Percentiles rank a stretch among this genome's conserved stretches.
phyloP scores from a whole-genome alignment of 805 yeast species.

The Yamadazyma akitaensis region DNA sequence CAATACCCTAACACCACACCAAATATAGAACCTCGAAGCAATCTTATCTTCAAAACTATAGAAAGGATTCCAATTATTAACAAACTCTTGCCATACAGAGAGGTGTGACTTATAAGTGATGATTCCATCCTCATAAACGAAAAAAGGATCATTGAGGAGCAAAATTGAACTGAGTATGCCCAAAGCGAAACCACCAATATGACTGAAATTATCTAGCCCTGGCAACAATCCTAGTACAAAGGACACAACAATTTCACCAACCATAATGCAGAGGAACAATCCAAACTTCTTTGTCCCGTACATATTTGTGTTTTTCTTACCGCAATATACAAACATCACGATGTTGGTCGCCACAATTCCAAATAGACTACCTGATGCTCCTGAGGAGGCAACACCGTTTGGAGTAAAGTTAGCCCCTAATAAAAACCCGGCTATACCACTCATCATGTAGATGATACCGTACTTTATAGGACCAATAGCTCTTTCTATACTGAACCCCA shows the following conservation, averaged over 20 bases:
- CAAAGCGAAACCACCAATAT: conserved; percentile 69
- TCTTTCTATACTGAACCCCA: conserved; percentile 59
- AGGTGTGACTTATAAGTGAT: conserved; percentile 32
- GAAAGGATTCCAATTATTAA: conserved; percentile 40
- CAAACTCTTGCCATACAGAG: conserved; percentile 29
- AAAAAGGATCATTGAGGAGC: conserved; percentile 55
- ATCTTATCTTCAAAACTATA: conserved; percentile 33
- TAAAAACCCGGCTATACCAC: conserved; percentile 66
- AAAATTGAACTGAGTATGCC: conserved; percentile 52
- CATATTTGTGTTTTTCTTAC: conserved; percentile 45
- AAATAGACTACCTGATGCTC: conserved; percentile 70
- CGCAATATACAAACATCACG: conserved; percentile 50
- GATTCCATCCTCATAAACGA: conserved; percentile 38
- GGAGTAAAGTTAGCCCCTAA: conserved; percentile 71
- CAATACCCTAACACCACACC: conserved; percentile 50
- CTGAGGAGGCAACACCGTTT: conserved; percentile 61
- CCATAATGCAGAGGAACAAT: conserved; percentile 42
- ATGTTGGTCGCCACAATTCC: conserved; percentile 66
- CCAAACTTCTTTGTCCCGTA: conserved; percentile 46
- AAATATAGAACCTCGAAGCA: conserved; percentile 40
- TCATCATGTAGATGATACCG: conserved; percentile 51
- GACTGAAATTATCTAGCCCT: conserved; percentile 72
- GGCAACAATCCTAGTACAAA: conserved; percentile 66
- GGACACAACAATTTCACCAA: conserved; percentile 56
- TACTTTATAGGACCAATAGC: conserved; percentile 54